phyloP scores from a whole-genome alignment of 2,329 filamentous ascomycete species.

The Penicillium sp. region DNA sequence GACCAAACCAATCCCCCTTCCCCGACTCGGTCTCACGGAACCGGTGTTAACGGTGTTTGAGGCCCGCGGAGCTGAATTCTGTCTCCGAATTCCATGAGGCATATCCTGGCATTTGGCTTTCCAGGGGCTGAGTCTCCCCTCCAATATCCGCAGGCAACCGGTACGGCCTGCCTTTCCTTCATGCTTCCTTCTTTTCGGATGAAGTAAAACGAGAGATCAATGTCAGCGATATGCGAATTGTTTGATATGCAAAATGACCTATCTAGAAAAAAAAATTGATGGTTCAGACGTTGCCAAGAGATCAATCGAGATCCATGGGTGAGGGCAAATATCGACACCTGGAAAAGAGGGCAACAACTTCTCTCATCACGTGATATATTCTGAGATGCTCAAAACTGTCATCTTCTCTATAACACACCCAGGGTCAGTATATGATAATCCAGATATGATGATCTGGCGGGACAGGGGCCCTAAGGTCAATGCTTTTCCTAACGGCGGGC shows the following conservation, averaged over 20 bases:
- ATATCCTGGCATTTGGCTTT: not conserved
- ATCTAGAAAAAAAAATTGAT: not conserved
- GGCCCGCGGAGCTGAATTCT: not conserved
- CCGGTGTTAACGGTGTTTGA: constrained; percentile 17
- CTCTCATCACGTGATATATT: not conserved
- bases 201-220: no score
- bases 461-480: no score
- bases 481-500: not conserved
- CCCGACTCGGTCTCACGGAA: constrained; percentile 17
- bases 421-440: not conserved
- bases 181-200: no score
- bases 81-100: not conserved
- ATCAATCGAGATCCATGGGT: not conserved
- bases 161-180: not conserved
- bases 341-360: not conserved
- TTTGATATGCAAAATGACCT: no score
- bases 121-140: not conserved
- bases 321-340: not conserved
- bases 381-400: not conserved
- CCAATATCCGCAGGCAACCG: not conserved
- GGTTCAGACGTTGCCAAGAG: not conserved
- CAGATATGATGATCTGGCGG: no score
- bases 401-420: not conserved
- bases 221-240: no score
- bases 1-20: constrained; percentile 13